These are phyloP conservation scores for Paraphoma sp. DNA, from an alignment of 2,329 filamentous ascomycete species.

Conservation along the genomic window DNA sequence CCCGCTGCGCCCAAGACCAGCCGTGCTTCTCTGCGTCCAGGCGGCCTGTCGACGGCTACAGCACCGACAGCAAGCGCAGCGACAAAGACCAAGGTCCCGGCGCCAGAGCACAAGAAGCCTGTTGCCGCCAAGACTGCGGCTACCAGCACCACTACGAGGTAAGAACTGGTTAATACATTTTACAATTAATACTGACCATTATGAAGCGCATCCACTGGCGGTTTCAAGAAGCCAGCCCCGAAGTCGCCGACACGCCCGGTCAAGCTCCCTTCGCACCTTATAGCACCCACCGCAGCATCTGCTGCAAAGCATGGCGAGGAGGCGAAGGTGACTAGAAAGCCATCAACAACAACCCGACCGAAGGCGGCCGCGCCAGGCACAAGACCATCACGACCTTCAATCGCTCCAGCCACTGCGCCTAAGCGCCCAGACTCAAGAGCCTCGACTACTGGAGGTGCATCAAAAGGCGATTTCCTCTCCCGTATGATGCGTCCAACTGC, in stretches of 20 bases:
- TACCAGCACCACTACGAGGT: constrained; percentile 25
- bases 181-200: constrained; percentile 6
- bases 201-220: constrained; percentile 30
- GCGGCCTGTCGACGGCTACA: constrained; percentile 25
- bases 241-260: constrained; percentile 73
- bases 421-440: constrained; percentile 61
- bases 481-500: constrained; percentile 82
- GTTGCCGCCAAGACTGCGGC: constrained; percentile 20
- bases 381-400: constrained; percentile 45
- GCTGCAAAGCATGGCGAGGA: constrained; percentile 63
- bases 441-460: constrained; percentile 60
- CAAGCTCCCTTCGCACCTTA: constrained; percentile 70
- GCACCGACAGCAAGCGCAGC: constrained; percentile 30
- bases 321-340: constrained; percentile 48
- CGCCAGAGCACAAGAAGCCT: constrained; percentile 34
- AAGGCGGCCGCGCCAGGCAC: constrained; percentile 33
- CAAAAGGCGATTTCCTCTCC: constrained; percentile 77
- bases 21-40: constrained; percentile 34
- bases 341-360: constrained; percentile 47
- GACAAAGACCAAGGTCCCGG: constrained; percentile 14
- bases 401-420: constrained; percentile 36
- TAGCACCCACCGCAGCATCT: constrained; percentile 73
- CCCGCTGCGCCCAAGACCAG: constrained; percentile 33
- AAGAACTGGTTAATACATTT: background rate
- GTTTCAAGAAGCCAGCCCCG: constrained; percentile 48